Evolutionary conservation across 2,329 filamentous ascomycete species (phyloP), one percentile per base, ranked within the genome.

Genomic region (Colletotrichum theobromicola): DNA sequence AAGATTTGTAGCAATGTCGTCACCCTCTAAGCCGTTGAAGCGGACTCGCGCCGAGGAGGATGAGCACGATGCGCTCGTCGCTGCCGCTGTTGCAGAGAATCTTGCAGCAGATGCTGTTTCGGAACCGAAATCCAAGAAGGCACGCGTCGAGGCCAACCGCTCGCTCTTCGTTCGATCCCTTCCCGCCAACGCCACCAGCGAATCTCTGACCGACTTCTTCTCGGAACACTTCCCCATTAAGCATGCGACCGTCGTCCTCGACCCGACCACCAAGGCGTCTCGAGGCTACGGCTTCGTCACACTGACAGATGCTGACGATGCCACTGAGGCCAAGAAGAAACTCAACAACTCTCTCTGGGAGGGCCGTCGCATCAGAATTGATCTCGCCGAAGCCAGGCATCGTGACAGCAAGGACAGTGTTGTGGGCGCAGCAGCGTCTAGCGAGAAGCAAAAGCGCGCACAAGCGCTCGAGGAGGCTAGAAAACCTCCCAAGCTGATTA

Each of bases 271-370:
- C 3, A 98, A 98, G 81, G 88, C 93, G 78, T 98, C 95, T 16
- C 94, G 95, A 81, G 96, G 97, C 21, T 99, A 95, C 83, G 97
- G 97, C 67, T 99, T 99, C 84, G 96, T 99, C 72, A 98, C 97
- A 3, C 97, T 99, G 80, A 95, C 96, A 79, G 97, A 99, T 82
- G 91, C 94, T 34, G 96, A 98, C 77, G 97, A 99, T 87, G 96
- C 96, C 15, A 87, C 93, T 77, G 90, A 93, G 77, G 97, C 97
- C 21, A 90, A 94, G 81, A 90, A 93, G 72, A 94, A 97, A 82
- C 91, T 98, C 81, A 92, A 98, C 83, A 94, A 94, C 76, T 89
- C 93, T 60, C 86, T 91, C 30, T 91, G 98, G 79, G 91, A 95
- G 64, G 96, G 96, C 24, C 92, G 93, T 79, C 94, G 94, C 77